Conservation (phyloP, 2,329 filamentous ascomycete genomes). For the Claviceps sorghi region DNA sequence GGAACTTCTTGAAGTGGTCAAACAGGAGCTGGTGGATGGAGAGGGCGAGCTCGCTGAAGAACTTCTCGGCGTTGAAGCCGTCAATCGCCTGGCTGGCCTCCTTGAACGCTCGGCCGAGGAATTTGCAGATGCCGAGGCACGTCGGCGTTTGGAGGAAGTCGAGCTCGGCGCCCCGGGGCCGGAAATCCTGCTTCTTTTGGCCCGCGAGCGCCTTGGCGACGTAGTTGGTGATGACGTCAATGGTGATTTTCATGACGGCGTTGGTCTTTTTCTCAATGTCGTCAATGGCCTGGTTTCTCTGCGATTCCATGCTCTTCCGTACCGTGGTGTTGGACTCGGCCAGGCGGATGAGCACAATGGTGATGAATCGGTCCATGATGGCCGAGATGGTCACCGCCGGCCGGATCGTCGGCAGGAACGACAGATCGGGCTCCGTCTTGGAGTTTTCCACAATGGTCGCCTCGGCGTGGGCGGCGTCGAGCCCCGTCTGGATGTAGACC, state of each 20-base stretch:
- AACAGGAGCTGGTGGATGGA: conserved; percentile 66
- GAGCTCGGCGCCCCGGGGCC: conserved; percentile 66
- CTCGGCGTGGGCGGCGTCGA: conserved; percentile 57
- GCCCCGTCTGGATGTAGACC: conserved; percentile 54
- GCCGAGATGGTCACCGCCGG: conserved; percentile 79
- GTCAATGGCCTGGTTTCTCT: conserved; percentile 56
- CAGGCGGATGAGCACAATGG: conserved; percentile 77
- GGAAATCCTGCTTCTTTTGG: conserved; percentile 82
- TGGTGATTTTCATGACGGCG: conserved; percentile 39
- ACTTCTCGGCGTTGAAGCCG: conserved; percentile 67
- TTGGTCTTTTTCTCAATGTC: conserved; percentile 75
- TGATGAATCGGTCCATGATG: conserved; percentile 84
- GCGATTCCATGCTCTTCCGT: conserved; percentile 75
- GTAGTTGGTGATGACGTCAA: conserved; percentile 62
- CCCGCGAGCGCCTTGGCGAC: conserved; percentile 54
- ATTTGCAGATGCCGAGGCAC: conserved; percentile 66
- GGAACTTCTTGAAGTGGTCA: conserved; percentile 88
- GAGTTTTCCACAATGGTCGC: conserved; percentile 62
- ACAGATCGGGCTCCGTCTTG: conserved; percentile 77
- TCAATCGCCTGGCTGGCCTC: conserved; percentile 57
- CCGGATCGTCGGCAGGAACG: conserved; percentile 65
- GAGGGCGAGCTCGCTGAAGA: conserved; percentile 71
- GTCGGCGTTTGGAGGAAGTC: conserved; percentile 77
- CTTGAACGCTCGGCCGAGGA: conserved; percentile 54
- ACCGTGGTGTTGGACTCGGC: conserved; percentile 84